A percentile compares a stretch with the other conserved stretches of the same genome.
Evolutionary conservation across 208 protist species (phyloP).

Genomic region (Trypanosoma cruzi): DNA sequence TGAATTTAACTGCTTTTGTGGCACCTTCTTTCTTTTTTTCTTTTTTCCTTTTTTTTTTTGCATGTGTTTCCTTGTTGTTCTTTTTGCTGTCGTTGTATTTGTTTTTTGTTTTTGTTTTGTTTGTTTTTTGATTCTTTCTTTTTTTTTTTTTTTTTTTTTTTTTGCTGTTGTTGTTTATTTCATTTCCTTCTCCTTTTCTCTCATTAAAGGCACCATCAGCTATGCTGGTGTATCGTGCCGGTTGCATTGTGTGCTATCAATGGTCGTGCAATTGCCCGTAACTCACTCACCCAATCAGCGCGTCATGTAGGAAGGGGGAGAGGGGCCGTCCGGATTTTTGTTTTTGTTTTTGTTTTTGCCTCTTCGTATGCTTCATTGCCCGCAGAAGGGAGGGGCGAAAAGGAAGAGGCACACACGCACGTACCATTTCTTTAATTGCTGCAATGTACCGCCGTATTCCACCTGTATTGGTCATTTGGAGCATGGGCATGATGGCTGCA

Average conservation of each 20-base stretch:
- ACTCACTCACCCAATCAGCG: too few relatives aligned
- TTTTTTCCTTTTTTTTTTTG: too few relatives aligned
- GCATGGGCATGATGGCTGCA: not conserved
- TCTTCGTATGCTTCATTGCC: not conserved
- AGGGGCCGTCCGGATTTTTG: too few relatives aligned
- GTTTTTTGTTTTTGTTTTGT: not conserved
- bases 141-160: constrained; percentile 5
- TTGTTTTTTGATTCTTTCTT: not conserved
- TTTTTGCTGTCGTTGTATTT: not conserved
- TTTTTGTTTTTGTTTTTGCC: not conserved
- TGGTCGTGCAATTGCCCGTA: too few relatives aligned
- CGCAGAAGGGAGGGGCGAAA: not conserved
- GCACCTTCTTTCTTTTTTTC: too few relatives aligned
- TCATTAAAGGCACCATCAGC: not conserved
- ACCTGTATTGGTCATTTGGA: not conserved
- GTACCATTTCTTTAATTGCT: not conserved
- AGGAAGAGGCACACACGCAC: not conserved
- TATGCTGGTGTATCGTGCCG: not conserved
- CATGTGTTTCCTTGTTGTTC: too few relatives aligned
- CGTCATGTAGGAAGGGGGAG: too few relatives aligned
- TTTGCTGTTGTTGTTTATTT: not conserved
- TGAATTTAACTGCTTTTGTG: too few relatives aligned
- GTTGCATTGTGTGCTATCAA: not conserved
- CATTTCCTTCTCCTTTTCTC: not conserved
- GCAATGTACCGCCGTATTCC: not conserved